Evolutionary conservation across 129 eudicot genomes (phyloP), one percentile per base, ranked within the genome.

Genomic region (Glebionis coronaria): DNA sequence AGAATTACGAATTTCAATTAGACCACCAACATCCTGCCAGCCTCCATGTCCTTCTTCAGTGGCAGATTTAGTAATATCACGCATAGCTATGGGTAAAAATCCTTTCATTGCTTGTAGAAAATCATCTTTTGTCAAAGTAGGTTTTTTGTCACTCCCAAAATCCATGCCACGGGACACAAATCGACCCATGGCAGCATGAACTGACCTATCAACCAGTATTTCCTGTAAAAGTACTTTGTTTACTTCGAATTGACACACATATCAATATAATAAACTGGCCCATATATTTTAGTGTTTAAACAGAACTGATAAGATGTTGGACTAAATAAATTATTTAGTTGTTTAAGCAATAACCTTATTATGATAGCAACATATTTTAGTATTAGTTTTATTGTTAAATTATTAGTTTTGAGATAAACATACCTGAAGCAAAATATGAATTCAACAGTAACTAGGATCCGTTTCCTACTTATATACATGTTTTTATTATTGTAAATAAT

Each of bases 1-100:
- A 68, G 92, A 80, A 76, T 88, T 89, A 25, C 69, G 91, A 63
- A 93, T 90, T 78, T 89, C 92, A 75, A 61, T 44, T 77, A 93
- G 90, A 70, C 99, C 99, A 71, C 99, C 99, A 62, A 93, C 95
- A 75, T 93, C 95, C 71, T 86, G 92, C 97, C 99, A 93, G 72
- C 99, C 99, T 44, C 84, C 74, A 44, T 78, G 96, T 12, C 92
- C 88, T 60, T 81, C 97, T 13, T 84, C 92, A 14, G 81, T 55
- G 69, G 90, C 76, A 62, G 91, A 78, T 80, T 92, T 92, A 25
- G 97, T 82, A 45, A 93, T 68, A 71, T 93, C 99, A 67, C 97
- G 99, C 97, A 89, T 93, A 21, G 99, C 96, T 57, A 86, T 87
- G 23, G 99, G 99, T 57, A 93, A 81, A 65, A 93, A 93, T 71